Evolutionary conservation across 768 basidiomycete genomes (phyloP).

Genomic region (Dendrothele bispora): DNA sequence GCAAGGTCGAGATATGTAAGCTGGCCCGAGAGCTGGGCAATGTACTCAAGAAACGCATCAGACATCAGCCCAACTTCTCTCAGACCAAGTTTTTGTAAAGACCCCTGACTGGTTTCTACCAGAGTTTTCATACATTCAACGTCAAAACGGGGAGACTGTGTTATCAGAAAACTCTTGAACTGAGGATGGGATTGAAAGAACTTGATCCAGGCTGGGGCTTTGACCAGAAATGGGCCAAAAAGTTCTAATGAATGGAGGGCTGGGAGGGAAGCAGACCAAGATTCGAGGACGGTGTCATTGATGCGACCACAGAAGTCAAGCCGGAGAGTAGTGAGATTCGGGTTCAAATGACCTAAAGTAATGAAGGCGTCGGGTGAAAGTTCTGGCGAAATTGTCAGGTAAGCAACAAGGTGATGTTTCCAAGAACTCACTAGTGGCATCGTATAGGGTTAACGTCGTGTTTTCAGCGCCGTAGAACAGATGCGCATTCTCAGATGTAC

Average conservation of each 20-base stretch:
- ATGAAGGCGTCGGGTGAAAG: constrained; percentile 66
- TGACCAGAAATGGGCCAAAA: constrained; percentile 86
- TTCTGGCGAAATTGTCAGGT: constrained; percentile 38
- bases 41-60: constrained; percentile 59
- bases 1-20: constrained; percentile 72
- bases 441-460: constrained; percentile 71
- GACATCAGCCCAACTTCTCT: constrained; percentile 73
- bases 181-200: constrained; percentile 69
- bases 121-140: constrained; percentile 62
- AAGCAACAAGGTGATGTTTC: background rate
- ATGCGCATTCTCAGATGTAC: constrained; percentile 75
- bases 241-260: constrained; percentile 73
- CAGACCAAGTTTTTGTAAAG: constrained; percentile 71
- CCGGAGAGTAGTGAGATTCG: constrained; percentile 74
- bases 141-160: constrained; percentile 86
- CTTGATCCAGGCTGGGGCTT: constrained; percentile 64
- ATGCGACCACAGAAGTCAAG: constrained; percentile 89
- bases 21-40: constrained; percentile 44
- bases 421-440: constrained; percentile 78
- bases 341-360: constrained; percentile 78
- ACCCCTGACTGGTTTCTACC: constrained; percentile 44
- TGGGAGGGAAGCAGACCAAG: constrained; percentile 65
- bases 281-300: constrained; percentile 54
- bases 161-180: constrained; percentile 75
- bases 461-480: constrained; percentile 83